phyloP scores from a whole-genome alignment of 139 green algal species.

The Ettlia oleoabundans region DNA sequence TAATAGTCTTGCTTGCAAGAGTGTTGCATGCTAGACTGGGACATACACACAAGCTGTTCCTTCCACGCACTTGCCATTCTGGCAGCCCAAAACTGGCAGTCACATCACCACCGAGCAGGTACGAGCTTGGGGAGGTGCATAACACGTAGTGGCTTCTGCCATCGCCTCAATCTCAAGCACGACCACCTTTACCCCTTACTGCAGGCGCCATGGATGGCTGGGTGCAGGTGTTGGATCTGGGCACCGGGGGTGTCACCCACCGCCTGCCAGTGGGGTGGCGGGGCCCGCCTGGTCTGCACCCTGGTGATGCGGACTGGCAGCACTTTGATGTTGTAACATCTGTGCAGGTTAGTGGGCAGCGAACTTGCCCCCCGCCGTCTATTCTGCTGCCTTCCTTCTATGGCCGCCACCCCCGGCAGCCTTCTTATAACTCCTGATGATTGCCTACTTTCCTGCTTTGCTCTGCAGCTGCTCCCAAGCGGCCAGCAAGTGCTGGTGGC shows the following conservation, averaged over 20 bases:
- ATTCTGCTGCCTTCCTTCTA: background rate
- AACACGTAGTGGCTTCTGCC: no score
- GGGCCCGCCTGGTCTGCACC: background rate
- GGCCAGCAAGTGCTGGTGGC: slow-evolving; percentile 1
- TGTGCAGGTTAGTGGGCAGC: background rate
- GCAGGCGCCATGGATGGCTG: slow-evolving; percentile 23
- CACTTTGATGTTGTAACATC: background rate
- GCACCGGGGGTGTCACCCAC: background rate
- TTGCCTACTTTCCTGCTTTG: no score
- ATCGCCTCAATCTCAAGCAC: no score
- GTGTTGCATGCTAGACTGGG: no score
- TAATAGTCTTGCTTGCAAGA: no score
- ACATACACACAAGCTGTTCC: no score
- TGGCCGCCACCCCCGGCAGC: background rate
- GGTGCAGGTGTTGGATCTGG: background rate
- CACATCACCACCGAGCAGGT: no score
- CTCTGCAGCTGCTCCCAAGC: slow-evolving; percentile 2
- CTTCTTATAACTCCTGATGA: no score
- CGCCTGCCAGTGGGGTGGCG: slow-evolving; percentile 16
- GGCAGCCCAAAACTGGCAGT: no score
- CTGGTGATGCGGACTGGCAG: background rate
- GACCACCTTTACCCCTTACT: background rate
- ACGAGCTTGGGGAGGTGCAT: no score
- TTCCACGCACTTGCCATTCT: no score
- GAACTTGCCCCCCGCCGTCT: no score